Evolutionary conservation across 202 grass and related monocot genomes (phyloP), one percentile per base, ranked within the genome.

Genomic region (Schoenoplectus triqueter): DNA sequence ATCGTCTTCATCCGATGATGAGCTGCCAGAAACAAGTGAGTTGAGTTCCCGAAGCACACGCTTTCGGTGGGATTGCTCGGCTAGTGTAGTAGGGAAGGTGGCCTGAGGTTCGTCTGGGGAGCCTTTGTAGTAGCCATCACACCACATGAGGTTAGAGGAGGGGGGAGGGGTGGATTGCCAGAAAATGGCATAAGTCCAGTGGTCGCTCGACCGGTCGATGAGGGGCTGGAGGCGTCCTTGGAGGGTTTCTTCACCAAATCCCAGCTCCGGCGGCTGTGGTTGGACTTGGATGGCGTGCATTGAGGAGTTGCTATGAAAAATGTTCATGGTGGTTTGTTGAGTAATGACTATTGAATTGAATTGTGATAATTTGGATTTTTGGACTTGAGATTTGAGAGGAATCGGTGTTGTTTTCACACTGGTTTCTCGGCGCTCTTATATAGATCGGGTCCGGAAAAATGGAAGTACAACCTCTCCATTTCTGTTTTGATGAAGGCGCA

Each of bases 151-250:
- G 82, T 92, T 61, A 41, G 95, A 89, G 0, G 91, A 85, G 51
- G 87, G 90, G 13, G 90, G 61, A 64, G 15, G 49, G 10, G 89
- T 91, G 54, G 91, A 88, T 86, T 98, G 95, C 95, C 92, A 98
- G 88, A 95, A 93, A 89, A 98, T 98, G 86, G 91, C 95, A 83
- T 98, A 98, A 7, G 95, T 98, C 95, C 95, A 98, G 10, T 83
- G 85, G 6, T 95, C 88, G 17, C 17, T 48, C 72, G 80, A 52
- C 45, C 77, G 77, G 63, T 98, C 95, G 50, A 98, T 95, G 69
- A 98, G 89, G 22, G 80, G 74, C 81, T 95, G 95, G 19, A 98
- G 92, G 1, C 92, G 86, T 68, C 88, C 85, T 90, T 98, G 92
- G 20, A 97, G 91, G 77, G 82, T 92, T 69, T 95, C 91, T 74